Conservation (phyloP, 352 stramenopile species). For the Globisporangium canariense region DNA sequence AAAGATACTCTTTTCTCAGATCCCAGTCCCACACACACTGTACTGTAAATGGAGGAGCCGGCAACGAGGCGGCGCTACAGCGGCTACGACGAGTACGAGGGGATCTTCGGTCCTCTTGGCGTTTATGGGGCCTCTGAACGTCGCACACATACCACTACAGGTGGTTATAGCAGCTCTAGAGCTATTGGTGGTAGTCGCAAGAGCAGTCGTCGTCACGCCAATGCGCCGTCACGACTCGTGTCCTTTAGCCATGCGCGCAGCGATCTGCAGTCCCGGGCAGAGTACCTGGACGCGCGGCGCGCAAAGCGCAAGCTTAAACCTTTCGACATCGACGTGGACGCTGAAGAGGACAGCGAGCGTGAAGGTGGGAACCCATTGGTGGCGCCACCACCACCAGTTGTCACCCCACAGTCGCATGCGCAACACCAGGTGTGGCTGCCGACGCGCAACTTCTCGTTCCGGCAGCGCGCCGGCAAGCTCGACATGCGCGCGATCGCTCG, state of each 20-base stretch:
- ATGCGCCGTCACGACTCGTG: neutral
- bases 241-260: neutral
- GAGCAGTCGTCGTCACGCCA: neutral
- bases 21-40: neutral
- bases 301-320: conserved; percentile 22
- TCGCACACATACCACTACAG: neutral
- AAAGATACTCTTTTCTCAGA: conserved; percentile 15
- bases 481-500: conserved; percentile 68
- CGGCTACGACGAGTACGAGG: conserved; percentile 69
- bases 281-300: conserved; percentile 22
- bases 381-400: neutral
- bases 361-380: neutral
- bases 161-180: neutral
- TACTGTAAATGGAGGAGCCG: conserved; percentile 4
- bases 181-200: conserved; percentile 1
- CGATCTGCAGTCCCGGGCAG: conserved; percentile 16
- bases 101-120: conserved; percentile 51
- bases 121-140: conserved; percentile 12
- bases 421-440: conserved; percentile 62
- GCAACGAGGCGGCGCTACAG: conserved; percentile 15
- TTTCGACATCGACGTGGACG: conserved; percentile 10
- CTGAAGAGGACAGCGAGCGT: conserved; percentile 14
- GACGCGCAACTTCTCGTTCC: conserved; percentile 70
- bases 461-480: conserved; percentile 68
- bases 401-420: neutral